phyloP scores from a whole-genome alignment of 2,329 filamentous ascomycete species.

The Colletotrichum zoysiae region DNA sequence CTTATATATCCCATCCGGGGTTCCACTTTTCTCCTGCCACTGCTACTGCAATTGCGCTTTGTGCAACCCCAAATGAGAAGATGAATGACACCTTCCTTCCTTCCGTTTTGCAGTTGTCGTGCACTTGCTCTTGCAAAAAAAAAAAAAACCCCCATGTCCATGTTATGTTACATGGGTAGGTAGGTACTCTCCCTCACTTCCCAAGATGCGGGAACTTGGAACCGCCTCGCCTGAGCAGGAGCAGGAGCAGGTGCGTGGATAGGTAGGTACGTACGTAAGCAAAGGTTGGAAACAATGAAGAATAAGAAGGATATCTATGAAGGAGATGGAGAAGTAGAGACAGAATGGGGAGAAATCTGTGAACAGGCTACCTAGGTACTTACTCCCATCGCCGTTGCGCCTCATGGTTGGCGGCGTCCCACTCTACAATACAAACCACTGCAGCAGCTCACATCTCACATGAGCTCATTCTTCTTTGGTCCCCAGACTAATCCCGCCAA shows the following conservation, averaged over 20 bases:
- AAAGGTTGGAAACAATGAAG: background rate
- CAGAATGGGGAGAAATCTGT: background rate
- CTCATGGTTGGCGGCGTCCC: background rate
- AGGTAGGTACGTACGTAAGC: background rate
- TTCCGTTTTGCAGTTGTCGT: background rate
- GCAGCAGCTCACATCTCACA: slow-evolving; percentile 29
- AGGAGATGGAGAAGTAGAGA: background rate
- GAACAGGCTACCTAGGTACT: background rate
- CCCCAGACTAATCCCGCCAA: slow-evolving; percentile 7
- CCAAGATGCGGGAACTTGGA: too few species aligned
- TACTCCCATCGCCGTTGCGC: background rate
- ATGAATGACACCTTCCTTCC: slow-evolving; percentile 12
- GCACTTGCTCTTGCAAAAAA: background rate
- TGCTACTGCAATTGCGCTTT: slow-evolving; percentile 4
- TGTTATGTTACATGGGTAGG: too few species aligned
- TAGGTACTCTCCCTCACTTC: background rate
- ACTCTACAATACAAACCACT: background rate
- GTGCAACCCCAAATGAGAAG: slow-evolving; percentile 28
- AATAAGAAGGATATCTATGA: background rate
- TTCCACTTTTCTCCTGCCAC: background rate
- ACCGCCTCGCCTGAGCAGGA: background rate
- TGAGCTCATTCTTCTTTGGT: slow-evolving; percentile 2
- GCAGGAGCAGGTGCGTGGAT: background rate
- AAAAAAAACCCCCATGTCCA: too few species aligned
- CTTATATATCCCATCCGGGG: background rate